phyloP scores from a whole-genome alignment of 768 basidiomycete species.

The Lentinula detonsa region DNA sequence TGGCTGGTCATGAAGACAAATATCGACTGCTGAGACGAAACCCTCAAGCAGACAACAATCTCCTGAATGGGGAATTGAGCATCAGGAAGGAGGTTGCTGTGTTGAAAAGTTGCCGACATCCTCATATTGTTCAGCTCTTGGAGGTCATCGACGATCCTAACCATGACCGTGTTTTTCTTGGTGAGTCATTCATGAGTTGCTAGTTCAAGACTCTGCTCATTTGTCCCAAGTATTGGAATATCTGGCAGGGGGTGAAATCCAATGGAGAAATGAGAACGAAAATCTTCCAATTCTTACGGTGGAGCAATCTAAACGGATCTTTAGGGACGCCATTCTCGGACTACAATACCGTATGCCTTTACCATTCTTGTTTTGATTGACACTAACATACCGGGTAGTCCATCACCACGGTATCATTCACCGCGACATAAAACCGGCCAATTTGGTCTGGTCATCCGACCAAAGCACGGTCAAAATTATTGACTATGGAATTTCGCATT shows the following conservation, averaged over 20 bases:
- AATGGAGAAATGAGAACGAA: slow-evolving; percentile 26
- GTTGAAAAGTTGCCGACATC: slow-evolving; percentile 82
- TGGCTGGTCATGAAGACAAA: slow-evolving; percentile 44
- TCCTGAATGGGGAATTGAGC: slow-evolving; percentile 63
- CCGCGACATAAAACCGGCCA: slow-evolving; percentile 88
- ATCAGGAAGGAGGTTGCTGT: slow-evolving; percentile 86
- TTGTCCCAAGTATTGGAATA: slow-evolving; percentile 32
- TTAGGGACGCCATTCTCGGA: slow-evolving; percentile 35
- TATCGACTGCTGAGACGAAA: slow-evolving; percentile 46
- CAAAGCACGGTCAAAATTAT: slow-evolving; percentile 75
- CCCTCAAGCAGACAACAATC: slow-evolving; percentile 26
- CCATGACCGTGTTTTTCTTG: slow-evolving; percentile 79
- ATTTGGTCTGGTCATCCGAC: slow-evolving; percentile 55
- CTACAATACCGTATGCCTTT: slow-evolving; percentile 34
- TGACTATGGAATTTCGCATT: slow-evolving; percentile 61
- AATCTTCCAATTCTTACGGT: slow-evolving; percentile 26
- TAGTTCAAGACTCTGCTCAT: background rate
- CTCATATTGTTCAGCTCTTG: slow-evolving; percentile 70
- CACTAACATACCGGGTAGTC: slow-evolving; percentile 19
- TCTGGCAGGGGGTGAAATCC: slow-evolving; percentile 34
- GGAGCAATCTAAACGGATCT: slow-evolving; percentile 32
- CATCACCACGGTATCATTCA: slow-evolving; percentile 62
- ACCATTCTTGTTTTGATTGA: background rate
- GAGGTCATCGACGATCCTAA: slow-evolving; percentile 89
- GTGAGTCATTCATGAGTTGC: slow-evolving; percentile 35